phyloP scores from a whole-genome alignment of 2,329 filamentous ascomycete species.

The Chaetomiaceae sp. region DNA sequence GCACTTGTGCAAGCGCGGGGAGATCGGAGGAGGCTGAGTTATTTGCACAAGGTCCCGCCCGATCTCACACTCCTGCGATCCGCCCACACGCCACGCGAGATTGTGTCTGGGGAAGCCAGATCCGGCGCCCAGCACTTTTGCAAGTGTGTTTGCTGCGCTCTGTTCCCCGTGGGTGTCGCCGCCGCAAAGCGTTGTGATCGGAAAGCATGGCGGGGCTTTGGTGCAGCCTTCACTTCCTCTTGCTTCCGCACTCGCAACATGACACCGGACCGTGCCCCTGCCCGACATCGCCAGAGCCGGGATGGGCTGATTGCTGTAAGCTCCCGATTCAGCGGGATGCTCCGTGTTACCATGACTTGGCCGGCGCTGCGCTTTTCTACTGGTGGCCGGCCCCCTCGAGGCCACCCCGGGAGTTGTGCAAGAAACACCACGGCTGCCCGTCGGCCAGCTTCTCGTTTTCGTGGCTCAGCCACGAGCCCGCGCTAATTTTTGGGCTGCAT shows the following conservation, averaged over 20 bases:
- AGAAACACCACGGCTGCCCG: too few species aligned
- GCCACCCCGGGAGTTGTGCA: too few species aligned
- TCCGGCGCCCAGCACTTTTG: background rate
- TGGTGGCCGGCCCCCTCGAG: too few species aligned
- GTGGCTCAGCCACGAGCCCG: background rate
- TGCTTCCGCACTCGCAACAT: background rate
- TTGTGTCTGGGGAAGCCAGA: background rate
- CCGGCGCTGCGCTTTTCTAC: background rate
- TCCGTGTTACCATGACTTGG: background rate
- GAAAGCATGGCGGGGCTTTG: too few species aligned
- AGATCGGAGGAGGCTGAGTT: too few species aligned
- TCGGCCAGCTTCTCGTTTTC: background rate
- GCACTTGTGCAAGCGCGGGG: background rate
- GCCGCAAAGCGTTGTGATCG: too few species aligned
- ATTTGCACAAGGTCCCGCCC: slow-evolving; percentile 5
- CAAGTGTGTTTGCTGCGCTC: too few species aligned
- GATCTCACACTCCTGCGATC: slow-evolving; percentile 3
- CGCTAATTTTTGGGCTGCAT: slow-evolving; percentile 2
- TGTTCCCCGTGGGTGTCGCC: too few species aligned
- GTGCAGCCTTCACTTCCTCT: too few species aligned
- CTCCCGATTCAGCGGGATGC: slow-evolving; percentile 7
- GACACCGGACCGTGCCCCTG: background rate
- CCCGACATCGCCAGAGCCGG: background rate
- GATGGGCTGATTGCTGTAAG: slow-evolving; percentile 9
- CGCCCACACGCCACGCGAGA: slow-evolving; percentile 2